Evolutionary conservation across 2,329 filamentous ascomycete genomes (phyloP).

Genomic region (Nothomitra cinnamomea): DNA sequence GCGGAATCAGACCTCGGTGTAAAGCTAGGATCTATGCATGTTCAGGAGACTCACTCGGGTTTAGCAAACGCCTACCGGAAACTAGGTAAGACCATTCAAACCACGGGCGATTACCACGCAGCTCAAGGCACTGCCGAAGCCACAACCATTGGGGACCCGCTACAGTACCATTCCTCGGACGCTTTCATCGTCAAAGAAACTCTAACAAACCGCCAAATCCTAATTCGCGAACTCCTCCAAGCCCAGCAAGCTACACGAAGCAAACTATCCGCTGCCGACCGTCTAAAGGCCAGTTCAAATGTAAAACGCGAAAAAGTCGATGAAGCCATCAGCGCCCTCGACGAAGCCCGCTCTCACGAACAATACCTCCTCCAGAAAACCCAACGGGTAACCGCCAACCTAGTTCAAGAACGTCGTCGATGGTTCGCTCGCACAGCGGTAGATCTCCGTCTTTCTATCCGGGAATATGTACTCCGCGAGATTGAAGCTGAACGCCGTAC

Average conservation of each 20-base stretch:
- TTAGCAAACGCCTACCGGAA: constrained; percentile 85
- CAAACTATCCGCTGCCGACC: constrained; percentile 72
- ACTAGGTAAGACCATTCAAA: constrained; percentile 83
- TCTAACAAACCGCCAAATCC: constrained; percentile 89
- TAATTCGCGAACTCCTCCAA: constrained; percentile 82
- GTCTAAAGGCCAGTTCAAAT: constrained; percentile 70
- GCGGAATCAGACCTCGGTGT: constrained; percentile 87
- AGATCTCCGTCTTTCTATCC: constrained; percentile 69
- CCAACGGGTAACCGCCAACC: constrained; percentile 71
- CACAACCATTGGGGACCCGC: constrained; percentile 80
- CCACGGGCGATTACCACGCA: constrained; percentile 85
- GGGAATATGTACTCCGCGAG: constrained; percentile 84
- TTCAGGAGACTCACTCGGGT: constrained; percentile 79
- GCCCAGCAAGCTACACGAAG: constrained; percentile 72
- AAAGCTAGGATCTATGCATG: constrained; percentile 70
- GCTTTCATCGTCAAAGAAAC: constrained; percentile 98
- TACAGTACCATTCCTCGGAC: constrained; percentile 89
- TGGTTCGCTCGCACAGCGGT: constrained; percentile 79
- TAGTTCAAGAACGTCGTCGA: constrained; percentile 71
- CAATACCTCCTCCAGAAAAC: constrained; percentile 71
- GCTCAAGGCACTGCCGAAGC: constrained; percentile 94
- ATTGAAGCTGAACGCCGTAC: constrained; percentile 92
- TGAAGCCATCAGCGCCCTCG: constrained; percentile 80
- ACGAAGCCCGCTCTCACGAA: constrained; percentile 74
- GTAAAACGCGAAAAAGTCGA: constrained; percentile 93